phyloP scores from a whole-genome alignment of 257 asterid genomes.

The Mitragyna speciosa region DNA sequence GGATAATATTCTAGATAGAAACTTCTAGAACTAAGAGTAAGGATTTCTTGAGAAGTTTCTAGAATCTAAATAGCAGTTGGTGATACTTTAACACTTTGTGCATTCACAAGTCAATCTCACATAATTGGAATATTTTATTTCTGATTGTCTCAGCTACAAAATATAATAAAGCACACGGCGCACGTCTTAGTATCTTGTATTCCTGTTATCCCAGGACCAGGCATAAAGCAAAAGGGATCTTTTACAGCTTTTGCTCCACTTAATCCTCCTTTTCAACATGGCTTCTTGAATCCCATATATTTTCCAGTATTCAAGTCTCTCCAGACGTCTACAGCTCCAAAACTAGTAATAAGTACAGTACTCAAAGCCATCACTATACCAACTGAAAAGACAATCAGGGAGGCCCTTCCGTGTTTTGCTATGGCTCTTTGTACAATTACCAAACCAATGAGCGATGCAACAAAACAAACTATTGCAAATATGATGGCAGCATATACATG shows the following conservation, averaged over 20 bases:
- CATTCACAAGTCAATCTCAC: background rate
- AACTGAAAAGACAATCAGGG: conserved; percentile 81
- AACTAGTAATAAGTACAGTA: conserved; percentile 68
- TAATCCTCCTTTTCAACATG: conserved; percentile 42
- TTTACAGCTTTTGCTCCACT: background rate
- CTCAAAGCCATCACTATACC: conserved; percentile 83
- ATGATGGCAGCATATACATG: conserved; percentile 42
- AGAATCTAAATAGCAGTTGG: too few relatives aligned
- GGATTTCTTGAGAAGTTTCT: too few relatives aligned
- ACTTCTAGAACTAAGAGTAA: too few relatives aligned
- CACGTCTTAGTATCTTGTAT: background rate
- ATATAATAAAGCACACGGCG: background rate
- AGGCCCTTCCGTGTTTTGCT: conserved; percentile 66
- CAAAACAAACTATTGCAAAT: conserved; percentile 57
- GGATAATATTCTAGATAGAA: too few relatives aligned
- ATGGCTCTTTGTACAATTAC: conserved; percentile 62
- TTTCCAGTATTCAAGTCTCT: conserved; percentile 57
- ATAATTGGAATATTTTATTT: background rate
- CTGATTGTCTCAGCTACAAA: background rate
- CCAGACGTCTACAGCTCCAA: conserved; percentile 76
- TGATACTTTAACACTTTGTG: too few relatives aligned
- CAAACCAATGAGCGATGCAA: conserved; percentile 59
- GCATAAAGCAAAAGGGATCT: background rate
- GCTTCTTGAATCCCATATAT: conserved; percentile 80
- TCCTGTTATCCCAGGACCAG: background rate